Percentiles rank a stretch among this genome's conserved stretches.
phyloP scores from a whole-genome alignment of 2,329 filamentous ascomycete genomes.

The Pseudocercospora eumusae region DNA sequence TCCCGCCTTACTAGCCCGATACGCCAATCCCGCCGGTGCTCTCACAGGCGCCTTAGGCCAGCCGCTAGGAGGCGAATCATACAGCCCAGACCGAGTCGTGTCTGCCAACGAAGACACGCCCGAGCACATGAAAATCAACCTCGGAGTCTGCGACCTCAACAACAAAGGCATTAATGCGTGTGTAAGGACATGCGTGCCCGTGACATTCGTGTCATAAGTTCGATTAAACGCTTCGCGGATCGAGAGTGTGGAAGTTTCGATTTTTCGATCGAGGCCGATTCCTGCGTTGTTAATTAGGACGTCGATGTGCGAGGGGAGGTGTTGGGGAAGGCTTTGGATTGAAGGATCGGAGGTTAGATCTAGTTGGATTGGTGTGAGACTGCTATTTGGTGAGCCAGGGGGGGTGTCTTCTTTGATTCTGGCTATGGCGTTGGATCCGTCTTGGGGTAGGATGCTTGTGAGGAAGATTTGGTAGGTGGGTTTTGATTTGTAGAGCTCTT shows the following conservation, averaged over 20 bases:
- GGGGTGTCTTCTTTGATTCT: slow-evolving; percentile 47
- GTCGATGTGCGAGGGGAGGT: slow-evolving; percentile 52
- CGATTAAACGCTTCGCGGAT: slow-evolving; percentile 42
- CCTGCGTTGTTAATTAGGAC: slow-evolving; percentile 61
- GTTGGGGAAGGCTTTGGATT: slow-evolving; percentile 50
- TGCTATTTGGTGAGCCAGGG: slow-evolving; percentile 40
- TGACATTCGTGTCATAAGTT: slow-evolving; percentile 44
- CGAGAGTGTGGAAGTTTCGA: not conserved
- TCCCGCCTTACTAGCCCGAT: slow-evolving; percentile 49
- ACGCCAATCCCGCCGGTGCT: slow-evolving; percentile 38
- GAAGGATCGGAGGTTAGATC: slow-evolving; percentile 59
- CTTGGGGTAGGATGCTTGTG: slow-evolving; percentile 55
- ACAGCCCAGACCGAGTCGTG: too few relatives aligned
- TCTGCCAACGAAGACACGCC: slow-evolving; percentile 45
- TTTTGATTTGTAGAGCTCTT: slow-evolving; percentile 53
- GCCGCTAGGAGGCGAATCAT: slow-evolving; percentile 40
- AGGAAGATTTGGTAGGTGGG: slow-evolving; percentile 59
- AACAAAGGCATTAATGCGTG: slow-evolving; percentile 42
- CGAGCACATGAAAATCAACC: slow-evolving; percentile 45
- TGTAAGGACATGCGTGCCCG: slow-evolving; percentile 44
- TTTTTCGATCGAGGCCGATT: slow-evolving; percentile 32
- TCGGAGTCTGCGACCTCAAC: slow-evolving; percentile 39
- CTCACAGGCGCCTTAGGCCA: slow-evolving; percentile 49
- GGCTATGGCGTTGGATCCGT: slow-evolving; percentile 53
- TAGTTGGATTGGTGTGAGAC: slow-evolving; percentile 52